Conservation (phyloP, 345 rosid genomes). For the Toxicodendron radicans region DNA sequence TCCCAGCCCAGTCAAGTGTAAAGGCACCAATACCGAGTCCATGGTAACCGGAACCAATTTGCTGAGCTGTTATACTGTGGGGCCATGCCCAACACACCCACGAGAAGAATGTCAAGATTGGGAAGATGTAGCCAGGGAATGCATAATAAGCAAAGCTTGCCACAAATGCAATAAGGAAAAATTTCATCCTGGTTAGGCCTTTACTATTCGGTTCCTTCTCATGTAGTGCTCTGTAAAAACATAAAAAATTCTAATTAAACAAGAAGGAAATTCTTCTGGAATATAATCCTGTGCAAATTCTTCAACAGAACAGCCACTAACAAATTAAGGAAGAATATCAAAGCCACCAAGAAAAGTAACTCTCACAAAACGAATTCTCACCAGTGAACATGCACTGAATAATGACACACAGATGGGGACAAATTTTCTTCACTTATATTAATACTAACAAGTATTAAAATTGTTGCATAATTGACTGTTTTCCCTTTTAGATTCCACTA, state of each 20-base stretch:
- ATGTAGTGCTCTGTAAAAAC: conserved; percentile 77
- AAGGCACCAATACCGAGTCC: conserved; percentile 96
- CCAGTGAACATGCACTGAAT: conserved; percentile 16
- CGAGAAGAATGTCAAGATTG: conserved; percentile 89
- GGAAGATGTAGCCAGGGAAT: conserved; percentile 87
- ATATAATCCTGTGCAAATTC: conserved; percentile 18
- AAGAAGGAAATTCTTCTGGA: background rate
- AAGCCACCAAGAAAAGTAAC: background rate
- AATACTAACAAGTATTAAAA: no score
- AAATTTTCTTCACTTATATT: background rate
- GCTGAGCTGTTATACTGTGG: conserved; percentile 86
- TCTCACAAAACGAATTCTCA: conserved; percentile 4
- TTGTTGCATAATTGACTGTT: background rate
- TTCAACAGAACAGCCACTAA: background rate
- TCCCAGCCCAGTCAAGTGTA: conserved; percentile 99
- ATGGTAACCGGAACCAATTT: conserved; percentile 92
- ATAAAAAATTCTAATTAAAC: conserved; percentile 8
- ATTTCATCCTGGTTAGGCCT: conserved; percentile 76
- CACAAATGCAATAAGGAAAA: conserved; percentile 62
- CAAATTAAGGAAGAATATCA: conserved; percentile 16
- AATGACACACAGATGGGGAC: background rate
- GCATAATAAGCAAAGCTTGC: conserved; percentile 80
- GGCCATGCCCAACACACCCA: conserved; percentile 99
- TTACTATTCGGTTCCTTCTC: conserved; percentile 63
- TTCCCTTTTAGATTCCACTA: background rate